Evolutionary conservation across 164 flowering plant species (phyloP).

Genomic region (Nymphaea colorata): DNA sequence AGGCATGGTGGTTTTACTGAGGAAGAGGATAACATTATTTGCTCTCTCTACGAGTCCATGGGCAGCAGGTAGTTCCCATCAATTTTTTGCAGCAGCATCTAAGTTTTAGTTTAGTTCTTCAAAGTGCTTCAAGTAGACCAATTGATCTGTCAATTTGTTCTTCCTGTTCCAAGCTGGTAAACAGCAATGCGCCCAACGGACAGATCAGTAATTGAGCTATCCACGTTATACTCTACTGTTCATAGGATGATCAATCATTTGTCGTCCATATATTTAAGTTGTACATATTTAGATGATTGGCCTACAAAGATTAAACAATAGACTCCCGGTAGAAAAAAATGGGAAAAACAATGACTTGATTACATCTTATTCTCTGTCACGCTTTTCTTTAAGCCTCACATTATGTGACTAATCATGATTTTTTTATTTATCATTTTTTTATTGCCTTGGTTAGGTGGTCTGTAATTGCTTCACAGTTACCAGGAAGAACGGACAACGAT

Average conservation of each 20-base stretch:
- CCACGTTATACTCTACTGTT: too few relatives aligned
- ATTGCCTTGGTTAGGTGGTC: slow-evolving; percentile 42
- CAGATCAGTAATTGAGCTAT: too few relatives aligned
- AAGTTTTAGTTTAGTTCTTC: too few relatives aligned
- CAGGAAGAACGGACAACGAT: slow-evolving; percentile 78
- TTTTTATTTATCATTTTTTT: not conserved
- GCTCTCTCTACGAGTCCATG: slow-evolving; percentile 30
- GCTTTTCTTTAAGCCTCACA: not conserved
- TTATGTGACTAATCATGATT: not conserved
- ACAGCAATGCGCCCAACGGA: too few relatives aligned
- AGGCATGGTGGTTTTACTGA: slow-evolving; percentile 64
- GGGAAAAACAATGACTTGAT: not conserved
- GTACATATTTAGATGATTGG: not conserved
- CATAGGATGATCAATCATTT: not conserved
- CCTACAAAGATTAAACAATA: not conserved
- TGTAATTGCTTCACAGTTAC: slow-evolving; percentile 51
- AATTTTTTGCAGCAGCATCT: not conserved
- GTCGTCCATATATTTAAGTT: not conserved
- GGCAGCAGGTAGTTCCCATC: slow-evolving; percentile 43
- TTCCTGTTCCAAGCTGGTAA: too few relatives aligned
- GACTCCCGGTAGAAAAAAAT: not conserved
- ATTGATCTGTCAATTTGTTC: too few relatives aligned
- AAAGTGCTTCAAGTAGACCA: too few relatives aligned
- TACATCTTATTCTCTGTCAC: not conserved
- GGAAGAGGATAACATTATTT: slow-evolving; percentile 47